Evolutionary conservation across 768 basidiomycete genomes (phyloP), one percentile per base, ranked within the genome.

Genomic region (Postia placenta): DNA sequence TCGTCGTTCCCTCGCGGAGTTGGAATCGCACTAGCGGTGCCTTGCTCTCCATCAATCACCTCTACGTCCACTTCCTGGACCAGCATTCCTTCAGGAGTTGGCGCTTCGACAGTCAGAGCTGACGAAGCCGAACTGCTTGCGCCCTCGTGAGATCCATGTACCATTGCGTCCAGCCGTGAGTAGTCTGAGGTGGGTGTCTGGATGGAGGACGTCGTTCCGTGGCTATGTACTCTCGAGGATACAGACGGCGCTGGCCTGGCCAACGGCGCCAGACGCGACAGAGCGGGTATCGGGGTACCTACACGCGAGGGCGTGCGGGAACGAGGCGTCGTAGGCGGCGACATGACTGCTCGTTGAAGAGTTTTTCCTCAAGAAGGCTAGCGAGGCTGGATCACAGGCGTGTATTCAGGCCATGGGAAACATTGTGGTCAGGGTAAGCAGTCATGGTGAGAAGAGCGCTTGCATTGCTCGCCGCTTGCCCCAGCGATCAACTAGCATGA

Each of bases 11-110:
- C 67, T 24, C 65, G 60, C 19, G 68, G 65, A 33, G 72, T 70
- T 30, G 74, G 64, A 45, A 68, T 71, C 7, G 72, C 76, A 48
- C 70, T 66, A 15, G 70, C 76, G n/a, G 64, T 74, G 11, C 66
- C 69, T 48, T 79, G 73, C 55, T 86, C 86, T 46, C 67, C 72
- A 33, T 76, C 75, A 12, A 70, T 69, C 11, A 73, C 68, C 49
- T 86, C 84, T 24, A 72, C 72, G 36, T 87, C 85, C 36, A 75
- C 74, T 60, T 88, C 87, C 56, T 81, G 80, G 39, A 89, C 72
- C 36, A 89, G 68, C 46, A 89, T 82, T 7, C 83, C 81, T 55
- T 87, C 85, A 3, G 45, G 40, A 7, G 40, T 27, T 11, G 38
- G n/a, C 45, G 70, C 72, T 50, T 85, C 82, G 66, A 86, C 61